phyloP scores from a whole-genome alignment of 495 filamentous ascomycete genomes.

The Annulohypoxylon bovei region DNA sequence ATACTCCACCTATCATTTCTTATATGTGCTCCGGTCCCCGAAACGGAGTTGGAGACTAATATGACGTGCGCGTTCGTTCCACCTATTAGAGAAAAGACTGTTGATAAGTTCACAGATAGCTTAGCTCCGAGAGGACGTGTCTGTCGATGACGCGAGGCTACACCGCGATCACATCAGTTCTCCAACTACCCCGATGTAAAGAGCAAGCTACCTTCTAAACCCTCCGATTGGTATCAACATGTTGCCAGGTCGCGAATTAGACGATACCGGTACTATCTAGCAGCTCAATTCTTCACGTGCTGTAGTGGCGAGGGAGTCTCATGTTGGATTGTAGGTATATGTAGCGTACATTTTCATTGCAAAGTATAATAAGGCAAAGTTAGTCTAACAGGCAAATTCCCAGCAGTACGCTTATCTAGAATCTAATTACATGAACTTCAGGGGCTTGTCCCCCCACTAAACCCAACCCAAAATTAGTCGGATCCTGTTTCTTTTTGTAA shows the following conservation, averaged over 20 bases:
- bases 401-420: not conserved
- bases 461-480: not conserved
- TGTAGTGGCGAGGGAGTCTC: not conserved
- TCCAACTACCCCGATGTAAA: not conserved
- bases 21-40: slow-evolving; percentile 7
- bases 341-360: not conserved
- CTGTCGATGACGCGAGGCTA: slow-evolving; percentile 33
- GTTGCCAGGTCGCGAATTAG: not conserved
- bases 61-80: slow-evolving; percentile 33
- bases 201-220: slow-evolving; percentile 1
- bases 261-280: not conserved
- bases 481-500: slow-evolving; percentile 8
- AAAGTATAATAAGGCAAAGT: not conserved
- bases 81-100: slow-evolving; percentile 19
- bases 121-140: slow-evolving; percentile 24
- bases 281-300: not conserved
- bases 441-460: not conserved
- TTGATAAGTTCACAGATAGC: slow-evolving; percentile 22
- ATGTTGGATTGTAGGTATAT: too few relatives aligned
- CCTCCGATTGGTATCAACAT: not conserved
- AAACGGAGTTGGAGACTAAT: slow-evolving; percentile 33
- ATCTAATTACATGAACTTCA: not conserved
- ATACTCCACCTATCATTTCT: not conserved
- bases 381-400: not conserved
- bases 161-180: slow-evolving; percentile 30